phyloP scores from a whole-genome alignment of 352 stramenopile species.

The Globisporangium barbulae region DNA sequence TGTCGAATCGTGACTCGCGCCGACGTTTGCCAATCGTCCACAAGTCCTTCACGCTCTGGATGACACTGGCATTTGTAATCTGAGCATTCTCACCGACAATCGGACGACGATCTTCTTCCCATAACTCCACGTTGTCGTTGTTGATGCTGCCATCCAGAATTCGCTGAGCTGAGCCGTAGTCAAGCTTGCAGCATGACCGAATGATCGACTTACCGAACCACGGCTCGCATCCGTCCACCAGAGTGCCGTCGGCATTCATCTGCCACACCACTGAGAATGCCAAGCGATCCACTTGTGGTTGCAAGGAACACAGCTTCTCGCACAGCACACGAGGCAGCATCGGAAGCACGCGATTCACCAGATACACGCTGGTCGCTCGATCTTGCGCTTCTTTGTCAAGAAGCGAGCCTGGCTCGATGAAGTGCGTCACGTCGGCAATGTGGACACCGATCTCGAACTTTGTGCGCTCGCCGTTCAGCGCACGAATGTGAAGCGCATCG shows the following conservation, averaged over 20 bases:
- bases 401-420: constrained; percentile 85
- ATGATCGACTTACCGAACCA: constrained; percentile 99
- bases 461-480: constrained; percentile 49
- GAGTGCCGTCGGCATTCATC: constrained; percentile 94
- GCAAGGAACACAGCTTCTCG: constrained; percentile 96
- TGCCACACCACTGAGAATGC: constrained; percentile 95
- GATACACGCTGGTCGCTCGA: constrained; percentile 95
- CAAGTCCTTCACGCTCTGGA: constrained; percentile 65
- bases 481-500: constrained; percentile 93
- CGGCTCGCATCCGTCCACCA: constrained; percentile 83
- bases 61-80: constrained; percentile 56
- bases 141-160: constrained; percentile 93
- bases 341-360: constrained; percentile 93
- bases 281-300: constrained; percentile 95
- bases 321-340: constrained; percentile 97
- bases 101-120: constrained; percentile 49
- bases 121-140: constrained; percentile 65
- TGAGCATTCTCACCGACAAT: constrained; percentile 35
- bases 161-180: constrained; percentile 96
- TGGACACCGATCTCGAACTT: constrained; percentile 94
- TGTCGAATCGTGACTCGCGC: constrained; percentile 85
- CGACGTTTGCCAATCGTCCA: constrained; percentile 65
- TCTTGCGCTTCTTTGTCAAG: constrained; percentile 93
- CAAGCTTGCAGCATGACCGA: constrained; percentile 94
- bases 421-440: constrained; percentile 98